Base-by-base conservation (phyloP, 2,329 filamentous ascomycete genomes). In the Aspergillus pseudotamarii region DNA sequence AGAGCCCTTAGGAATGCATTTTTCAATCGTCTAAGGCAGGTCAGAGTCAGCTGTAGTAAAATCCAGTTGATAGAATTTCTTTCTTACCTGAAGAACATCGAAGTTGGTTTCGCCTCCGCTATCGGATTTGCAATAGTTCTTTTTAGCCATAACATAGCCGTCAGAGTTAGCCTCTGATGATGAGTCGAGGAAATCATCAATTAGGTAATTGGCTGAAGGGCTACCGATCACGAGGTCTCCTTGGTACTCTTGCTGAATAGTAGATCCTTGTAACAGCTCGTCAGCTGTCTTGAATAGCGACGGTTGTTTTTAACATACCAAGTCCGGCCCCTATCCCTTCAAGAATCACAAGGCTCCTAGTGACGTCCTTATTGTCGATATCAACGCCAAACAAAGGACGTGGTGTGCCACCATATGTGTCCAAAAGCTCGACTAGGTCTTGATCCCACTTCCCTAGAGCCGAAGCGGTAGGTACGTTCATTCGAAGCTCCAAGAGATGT, bases 261-360 rank as follows among this genome's bases (percentile, higher is more conserved):
- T 62, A n/a, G 63, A 63, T 23, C 38, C 65, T 67, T 50, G 38
- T 28, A 48, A 23, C 28, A 54, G 26, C 6, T 53, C 21, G 45
- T 57, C 46, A 23, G 21, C 46, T 30, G 14, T 51, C n/a, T 41
- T 38, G 38, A 16, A 41, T 26, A 23, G 26, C 50, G 14, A 53
- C 19, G 23, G 55, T 82, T 82, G 38, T 75, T 72, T 62, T 84
- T 82, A 80, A 83, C 76, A 85, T 79, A 70, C 88, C 86, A 72
- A 89, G 84, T 57, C 90, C 78, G 68, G 87, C 75, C 58, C 90
- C 77, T 30, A 91, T 76, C 45, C 91, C 81, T 75, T 91, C 88
- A 48, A 76, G 63, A 26, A 80, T 66, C 21, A 81, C 67, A 57
- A 81, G 69, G 34, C 76, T 72, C 60, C 71, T 78, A 51, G 71